Evolutionary conservation across 805 yeast genomes (phyloP).

Genomic region (Millerozyma miso): DNA sequence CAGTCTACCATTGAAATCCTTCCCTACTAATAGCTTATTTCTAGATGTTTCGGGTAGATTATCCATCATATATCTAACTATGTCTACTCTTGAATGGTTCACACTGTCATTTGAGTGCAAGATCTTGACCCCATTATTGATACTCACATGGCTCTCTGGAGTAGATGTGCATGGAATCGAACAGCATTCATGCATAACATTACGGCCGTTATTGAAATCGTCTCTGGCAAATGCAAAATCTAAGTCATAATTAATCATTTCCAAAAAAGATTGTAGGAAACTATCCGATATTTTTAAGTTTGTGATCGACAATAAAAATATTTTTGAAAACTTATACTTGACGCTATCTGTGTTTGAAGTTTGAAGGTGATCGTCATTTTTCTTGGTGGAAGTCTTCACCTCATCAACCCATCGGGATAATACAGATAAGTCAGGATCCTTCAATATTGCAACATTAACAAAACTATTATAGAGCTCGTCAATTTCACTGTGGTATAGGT

Average conservation of each 20-base stretch:
- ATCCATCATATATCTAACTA: slow-evolving; percentile 30
- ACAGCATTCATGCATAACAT: slow-evolving; percentile 68
- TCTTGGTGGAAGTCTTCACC: slow-evolving; percentile 22
- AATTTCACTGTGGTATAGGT: slow-evolving; percentile 41
- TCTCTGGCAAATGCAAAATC: slow-evolving; percentile 68
- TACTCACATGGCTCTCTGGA: slow-evolving; percentile 33
- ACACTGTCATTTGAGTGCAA: slow-evolving; percentile 34
- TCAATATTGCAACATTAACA: slow-evolving; percentile 46
- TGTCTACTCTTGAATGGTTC: slow-evolving; percentile 34
- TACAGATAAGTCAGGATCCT: slow-evolving; percentile 34
- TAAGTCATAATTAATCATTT: slow-evolving; percentile 41
- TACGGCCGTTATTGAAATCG: slow-evolving; percentile 49
- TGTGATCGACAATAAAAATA: slow-evolving; percentile 66
- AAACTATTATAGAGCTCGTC: slow-evolving; percentile 75
- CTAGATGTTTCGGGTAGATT: slow-evolving; percentile 14
- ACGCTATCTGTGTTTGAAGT: slow-evolving; percentile 1
- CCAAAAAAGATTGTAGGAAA: slow-evolving; percentile 49
- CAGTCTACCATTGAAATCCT: slow-evolving; percentile 69
- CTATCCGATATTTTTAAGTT: slow-evolving; percentile 62
- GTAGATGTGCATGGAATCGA: slow-evolving; percentile 35
- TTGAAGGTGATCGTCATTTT: slow-evolving; percentile 4
- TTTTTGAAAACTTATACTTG: slow-evolving; percentile 50
- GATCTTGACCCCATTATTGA: slow-evolving; percentile 42
- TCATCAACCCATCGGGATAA: slow-evolving; percentile 38
- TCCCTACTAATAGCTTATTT: slow-evolving; percentile 24